Conservation (phyloP, 192 early-diverging fungal species). For the Powellomyces hirtus region DNA sequence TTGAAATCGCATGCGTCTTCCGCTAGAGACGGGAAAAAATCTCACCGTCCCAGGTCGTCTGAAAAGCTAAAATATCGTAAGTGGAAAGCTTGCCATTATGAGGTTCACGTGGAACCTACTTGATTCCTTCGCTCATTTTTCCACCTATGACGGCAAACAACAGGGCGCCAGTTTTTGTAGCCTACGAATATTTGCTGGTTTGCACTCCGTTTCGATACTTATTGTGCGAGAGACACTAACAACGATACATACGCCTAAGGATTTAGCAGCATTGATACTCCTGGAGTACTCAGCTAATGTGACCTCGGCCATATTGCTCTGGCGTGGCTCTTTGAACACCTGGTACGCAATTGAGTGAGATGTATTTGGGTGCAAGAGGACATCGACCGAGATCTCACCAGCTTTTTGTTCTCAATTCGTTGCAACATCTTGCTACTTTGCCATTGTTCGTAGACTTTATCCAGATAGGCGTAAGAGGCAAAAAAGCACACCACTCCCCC, state of each 20-base stretch:
- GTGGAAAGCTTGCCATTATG: not conserved
- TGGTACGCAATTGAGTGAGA: not conserved
- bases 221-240: too few species aligned
- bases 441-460: slow-evolving; percentile 60
- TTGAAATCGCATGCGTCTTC: not conserved
- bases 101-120: slow-evolving; percentile 18
- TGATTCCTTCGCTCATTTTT: slow-evolving; percentile 91
- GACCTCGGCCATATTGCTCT: slow-evolving; percentile 50
- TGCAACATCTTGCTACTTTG: slow-evolving; percentile 34
- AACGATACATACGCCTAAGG: too few species aligned
- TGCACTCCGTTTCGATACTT: too few species aligned
- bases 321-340: slow-evolving; percentile 71
- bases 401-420: slow-evolving; percentile 60
- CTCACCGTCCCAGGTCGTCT: slow-evolving; percentile 70
- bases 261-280: slow-evolving; percentile 14
- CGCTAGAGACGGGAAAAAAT: not conserved
- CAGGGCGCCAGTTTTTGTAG: slow-evolving; percentile 55
- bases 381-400: slow-evolving; percentile 30
- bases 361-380: not conserved
- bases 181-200: too few species aligned
- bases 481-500: slow-evolving; percentile 90
- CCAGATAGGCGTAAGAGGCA: slow-evolving; percentile 75
- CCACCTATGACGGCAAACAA: slow-evolving; percentile 89
- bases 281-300: slow-evolving; percentile 61
- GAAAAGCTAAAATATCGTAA: slow-evolving; percentile 56